Evolutionary conservation across 2,329 filamentous ascomycete species (phyloP).

Genomic region (Cordyceps farinosa): DNA sequence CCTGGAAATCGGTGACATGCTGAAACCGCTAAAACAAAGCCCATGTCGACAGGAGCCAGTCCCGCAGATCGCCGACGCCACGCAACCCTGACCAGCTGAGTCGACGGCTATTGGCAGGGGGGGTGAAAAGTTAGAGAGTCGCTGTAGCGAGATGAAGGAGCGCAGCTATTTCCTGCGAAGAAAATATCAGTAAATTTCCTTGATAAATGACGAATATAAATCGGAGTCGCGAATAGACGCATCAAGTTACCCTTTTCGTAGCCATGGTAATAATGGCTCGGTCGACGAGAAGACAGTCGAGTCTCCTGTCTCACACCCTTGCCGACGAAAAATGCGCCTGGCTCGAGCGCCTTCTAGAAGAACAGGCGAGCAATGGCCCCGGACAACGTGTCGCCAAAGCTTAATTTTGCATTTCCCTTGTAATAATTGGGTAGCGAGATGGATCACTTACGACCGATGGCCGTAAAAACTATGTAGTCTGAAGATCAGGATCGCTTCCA

Average conservation of each 20-base stretch:
- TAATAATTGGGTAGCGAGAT: neutral
- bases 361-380: neutral
- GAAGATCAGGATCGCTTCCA: neutral
- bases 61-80: slow-evolving; percentile 17
- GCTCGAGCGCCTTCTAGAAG: slow-evolving; percentile 17
- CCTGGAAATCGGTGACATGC: neutral
- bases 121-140: neutral
- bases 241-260: neutral
- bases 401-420: neutral
- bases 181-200: neutral
- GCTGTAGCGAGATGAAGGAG: neutral
- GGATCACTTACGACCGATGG: neutral
- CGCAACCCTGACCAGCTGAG: slow-evolving; percentile 19
- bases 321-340: neutral
- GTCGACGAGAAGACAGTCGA: neutral
- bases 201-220: neutral
- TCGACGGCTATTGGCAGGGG: neutral
- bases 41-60: slow-evolving; percentile 4
- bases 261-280: neutral
- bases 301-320: neutral
- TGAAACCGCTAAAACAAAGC: slow-evolving; percentile 11
- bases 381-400: neutral
- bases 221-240: neutral
- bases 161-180: neutral
- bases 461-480: neutral